Evolutionary conservation across 78 protist genomes (phyloP).

Genomic region (Cavenderia fasciculata): DNA sequence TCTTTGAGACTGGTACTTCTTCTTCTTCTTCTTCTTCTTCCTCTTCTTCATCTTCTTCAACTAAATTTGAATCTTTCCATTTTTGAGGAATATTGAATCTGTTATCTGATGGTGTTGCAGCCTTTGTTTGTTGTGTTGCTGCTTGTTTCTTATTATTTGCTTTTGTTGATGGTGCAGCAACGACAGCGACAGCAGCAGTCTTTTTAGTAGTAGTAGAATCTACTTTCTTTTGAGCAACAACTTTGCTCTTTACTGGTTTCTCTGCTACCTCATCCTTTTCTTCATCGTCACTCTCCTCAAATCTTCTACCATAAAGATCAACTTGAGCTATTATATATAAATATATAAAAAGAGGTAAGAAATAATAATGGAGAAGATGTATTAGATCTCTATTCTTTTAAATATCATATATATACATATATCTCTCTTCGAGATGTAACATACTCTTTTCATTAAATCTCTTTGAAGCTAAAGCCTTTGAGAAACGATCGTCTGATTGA

Average conservation of each 20-base stretch:
- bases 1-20: too few relatives aligned
- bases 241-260: slow-evolving; percentile 4
- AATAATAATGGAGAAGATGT: not conserved
- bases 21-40: slow-evolving; percentile 4
- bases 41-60: slow-evolving; percentile 13
- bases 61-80: not conserved
- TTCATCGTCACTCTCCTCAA: slow-evolving; percentile 11
- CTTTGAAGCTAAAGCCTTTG: not conserved
- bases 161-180: too few relatives aligned
- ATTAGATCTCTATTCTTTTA: too few relatives aligned
- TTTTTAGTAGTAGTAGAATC: too few relatives aligned
- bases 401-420: not conserved
- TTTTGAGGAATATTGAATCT: too few relatives aligned
- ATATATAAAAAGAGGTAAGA: not conserved
- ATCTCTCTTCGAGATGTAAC: not conserved
- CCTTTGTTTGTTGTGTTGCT: not conserved
- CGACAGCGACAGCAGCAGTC: too few relatives aligned
- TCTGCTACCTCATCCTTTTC: not conserved
- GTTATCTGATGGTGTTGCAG: too few relatives aligned
- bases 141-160: not conserved
- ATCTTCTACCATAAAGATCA: slow-evolving; percentile 67
- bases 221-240: too few relatives aligned
- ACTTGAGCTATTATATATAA: slow-evolving; percentile 12
- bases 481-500: slow-evolving; percentile 31
- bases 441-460: slow-evolving; percentile 46